A percentile compares a stretch with the other conserved stretches of the same genome.
Evolutionary conservation across 495 filamentous ascomycete genomes (phyloP).

Genomic region (Penicillium taxi): DNA sequence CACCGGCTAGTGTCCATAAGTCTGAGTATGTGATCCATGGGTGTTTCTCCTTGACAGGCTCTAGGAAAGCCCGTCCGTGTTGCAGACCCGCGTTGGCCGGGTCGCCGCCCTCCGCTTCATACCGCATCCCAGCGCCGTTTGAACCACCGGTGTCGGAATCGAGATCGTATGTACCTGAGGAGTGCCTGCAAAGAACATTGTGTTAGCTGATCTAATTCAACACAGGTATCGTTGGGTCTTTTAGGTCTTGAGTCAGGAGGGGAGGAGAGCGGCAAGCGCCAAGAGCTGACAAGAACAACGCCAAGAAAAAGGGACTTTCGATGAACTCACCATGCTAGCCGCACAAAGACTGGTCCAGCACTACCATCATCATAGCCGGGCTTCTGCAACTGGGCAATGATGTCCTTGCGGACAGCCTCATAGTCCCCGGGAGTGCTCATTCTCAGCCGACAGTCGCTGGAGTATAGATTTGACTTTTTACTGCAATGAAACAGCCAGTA

Average conservation of each 20-base stretch:
- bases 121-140: conserved; percentile 59
- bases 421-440: conserved; percentile 41
- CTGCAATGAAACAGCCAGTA: too few relatives aligned
- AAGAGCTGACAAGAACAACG: too few relatives aligned
- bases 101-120: conserved; percentile 55
- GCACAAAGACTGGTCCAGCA: conserved; percentile 53
- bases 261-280: too few relatives aligned
- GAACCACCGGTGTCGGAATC: conserved; percentile 52
- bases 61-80: conserved; percentile 54
- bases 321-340: conserved; percentile 49
- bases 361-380: conserved; percentile 57
- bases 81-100: conserved; percentile 57
- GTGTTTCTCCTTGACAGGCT: conserved; percentile 48
- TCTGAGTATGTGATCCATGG: conserved; percentile 59
- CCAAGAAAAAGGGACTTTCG: conserved; percentile 4
- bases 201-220: conserved; percentile 7
- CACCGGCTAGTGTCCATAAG: conserved; percentile 54
- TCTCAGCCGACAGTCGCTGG: conserved; percentile 24
- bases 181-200: conserved; percentile 38
- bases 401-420: conserved; percentile 47
- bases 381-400: conserved; percentile 46
- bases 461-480: background rate
- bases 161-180: conserved; percentile 52
- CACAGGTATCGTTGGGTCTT: background rate
- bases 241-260: too few relatives aligned